These are phyloP conservation scores for Endoconidiophora laricicola DNA, from an alignment of 2,329 filamentous ascomycete species.

Conservation along the genomic window DNA sequence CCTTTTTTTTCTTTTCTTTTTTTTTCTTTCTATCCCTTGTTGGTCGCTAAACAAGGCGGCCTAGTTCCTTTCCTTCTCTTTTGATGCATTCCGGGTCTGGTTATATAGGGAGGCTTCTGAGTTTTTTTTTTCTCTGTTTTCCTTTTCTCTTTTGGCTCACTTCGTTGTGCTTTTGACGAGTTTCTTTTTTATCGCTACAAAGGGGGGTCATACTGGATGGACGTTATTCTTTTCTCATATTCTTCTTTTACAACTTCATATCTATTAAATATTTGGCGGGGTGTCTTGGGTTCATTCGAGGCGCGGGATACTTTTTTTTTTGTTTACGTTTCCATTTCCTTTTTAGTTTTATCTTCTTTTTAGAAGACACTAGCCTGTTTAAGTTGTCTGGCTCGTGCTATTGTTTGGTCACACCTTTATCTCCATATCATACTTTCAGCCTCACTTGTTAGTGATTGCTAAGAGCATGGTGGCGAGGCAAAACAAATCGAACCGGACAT, in stretches of 20 bases:
- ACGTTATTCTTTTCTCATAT: neutral
- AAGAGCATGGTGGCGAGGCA: neutral
- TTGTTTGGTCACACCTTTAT: slow-evolving; percentile 1
- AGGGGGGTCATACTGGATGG: slow-evolving; percentile 5
- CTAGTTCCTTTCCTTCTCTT: neutral
- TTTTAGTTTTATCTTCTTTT: neutral
- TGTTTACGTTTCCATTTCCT: slow-evolving; percentile 1
- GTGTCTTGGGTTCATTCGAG: neutral
- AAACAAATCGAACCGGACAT: neutral
- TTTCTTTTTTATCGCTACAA: slow-evolving; percentile 6
- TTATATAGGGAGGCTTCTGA: slow-evolving; percentile 12
- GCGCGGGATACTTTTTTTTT: slow-evolving; percentile 3
- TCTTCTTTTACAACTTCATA: neutral
- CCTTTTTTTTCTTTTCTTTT: slow-evolving; percentile 1
- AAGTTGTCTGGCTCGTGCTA: neutral
- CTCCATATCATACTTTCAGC: neutral
- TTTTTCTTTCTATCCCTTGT: slow-evolving; percentile 4
- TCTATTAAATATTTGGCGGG: slow-evolving; percentile 2
- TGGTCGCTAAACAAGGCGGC: neutral
- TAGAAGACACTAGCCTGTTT: neutral
- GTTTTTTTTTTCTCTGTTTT: slow-evolving; percentile 4
- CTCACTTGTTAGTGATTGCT: slow-evolving; percentile 2
- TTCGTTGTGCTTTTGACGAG: slow-evolving; percentile 1
- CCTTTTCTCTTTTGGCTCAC: slow-evolving; percentile 3
- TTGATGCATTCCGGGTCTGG: slow-evolving; percentile 10